phyloP scores from a whole-genome alignment of 2,329 filamentous ascomycete genomes.

The Fusarium metavorans region DNA sequence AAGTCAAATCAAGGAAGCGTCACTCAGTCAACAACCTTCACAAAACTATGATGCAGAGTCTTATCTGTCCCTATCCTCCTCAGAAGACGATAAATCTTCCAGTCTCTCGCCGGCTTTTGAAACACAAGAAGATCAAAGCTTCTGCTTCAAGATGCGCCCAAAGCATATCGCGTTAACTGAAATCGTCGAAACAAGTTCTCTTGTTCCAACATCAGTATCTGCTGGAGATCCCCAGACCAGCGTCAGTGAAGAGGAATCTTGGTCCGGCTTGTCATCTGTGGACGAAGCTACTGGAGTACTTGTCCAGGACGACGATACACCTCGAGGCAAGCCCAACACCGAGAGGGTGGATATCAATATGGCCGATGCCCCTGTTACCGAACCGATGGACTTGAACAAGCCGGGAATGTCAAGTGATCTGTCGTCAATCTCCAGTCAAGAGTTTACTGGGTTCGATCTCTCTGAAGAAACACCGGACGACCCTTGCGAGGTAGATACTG shows the following conservation, averaged over 20 bases:
- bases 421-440: slow-evolving; percentile 29
- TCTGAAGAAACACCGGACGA: neutral
- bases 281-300: slow-evolving; percentile 9
- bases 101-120: slow-evolving; percentile 20
- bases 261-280: slow-evolving; percentile 35
- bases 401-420: slow-evolving; percentile 24
- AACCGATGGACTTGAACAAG: neutral
- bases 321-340: neutral
- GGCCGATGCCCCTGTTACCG: neutral
- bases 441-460: slow-evolving; percentile 17
- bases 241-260: slow-evolving; percentile 20
- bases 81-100: neutral
- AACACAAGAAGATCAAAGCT: slow-evolving; percentile 51
- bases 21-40: neutral
- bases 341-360: neutral
- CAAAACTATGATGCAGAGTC: too few relatives aligned
- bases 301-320: neutral
- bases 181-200: neutral
- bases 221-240: neutral
- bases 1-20: slow-evolving; percentile 14
- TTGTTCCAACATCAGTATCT: neutral
- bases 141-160: slow-evolving; percentile 46
- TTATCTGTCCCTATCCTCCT: neutral
- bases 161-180: neutral
- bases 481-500: neutral